Evolutionary conservation across 2,329 filamentous ascomycete genomes (phyloP), one percentile per base, ranked within the genome.

Genomic region (Ascocoryne sarcoides): DNA sequence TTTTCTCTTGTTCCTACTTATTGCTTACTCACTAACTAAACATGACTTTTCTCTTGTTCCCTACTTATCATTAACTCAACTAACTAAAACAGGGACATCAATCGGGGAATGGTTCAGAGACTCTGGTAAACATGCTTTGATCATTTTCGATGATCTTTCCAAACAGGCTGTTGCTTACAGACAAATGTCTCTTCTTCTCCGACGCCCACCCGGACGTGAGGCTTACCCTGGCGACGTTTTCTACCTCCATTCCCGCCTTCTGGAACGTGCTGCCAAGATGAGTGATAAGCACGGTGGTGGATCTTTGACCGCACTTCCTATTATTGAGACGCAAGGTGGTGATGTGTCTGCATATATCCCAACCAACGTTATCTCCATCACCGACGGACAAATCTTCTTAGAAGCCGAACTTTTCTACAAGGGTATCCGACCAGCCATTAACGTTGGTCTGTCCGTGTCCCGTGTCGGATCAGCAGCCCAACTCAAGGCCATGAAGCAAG

Each of bases 401-500:
- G 92, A 98, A 74, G 71, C 90, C 57, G 92, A 98, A 71, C 79
- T 96, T 54, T 98, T 96, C 84, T 96, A 95, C 87, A 98, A 98
- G 86, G 92, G 92, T 93, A 74, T 98, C 71, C 90, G 92, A 65
- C 92, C 92, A 61, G 92, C 92, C 74, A 98, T 98, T 71, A 98
- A 98, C 81, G 92, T 98, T 84, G 92, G 92, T 92, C 86, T 98
- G 60, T 98, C 92, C 62, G 92, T 98, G 60, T 98, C 92, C 59
- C 92, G 92, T 86, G 92, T 98, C 82, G 92, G 92, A 68, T 98
- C 92, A 64, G 87, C 92, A 67, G 92, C 92, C 66, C 92, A 98
- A 80, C 80, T 96, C 69, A 98, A 96, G 86, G 89, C 92, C 73
- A 98, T 98, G 92, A 98, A 98, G 82, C 92, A 98, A 79, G 92